phyloP scores from a whole-genome alignment of 2,329 filamentous ascomycete genomes.

The Fusarium redolens region DNA sequence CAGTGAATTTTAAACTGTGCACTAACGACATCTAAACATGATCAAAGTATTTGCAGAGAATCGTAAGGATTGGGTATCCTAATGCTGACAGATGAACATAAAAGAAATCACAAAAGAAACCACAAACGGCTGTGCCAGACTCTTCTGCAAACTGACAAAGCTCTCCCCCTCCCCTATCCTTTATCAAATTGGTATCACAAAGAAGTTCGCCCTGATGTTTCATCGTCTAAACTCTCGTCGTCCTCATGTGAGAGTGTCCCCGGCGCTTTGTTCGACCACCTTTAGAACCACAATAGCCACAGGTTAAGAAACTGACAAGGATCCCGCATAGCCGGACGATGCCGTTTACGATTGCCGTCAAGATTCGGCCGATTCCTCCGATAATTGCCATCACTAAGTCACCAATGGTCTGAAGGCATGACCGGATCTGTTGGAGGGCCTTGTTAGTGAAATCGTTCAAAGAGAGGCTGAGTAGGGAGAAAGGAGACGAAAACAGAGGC shows the following conservation, averaged over 20 bases:
- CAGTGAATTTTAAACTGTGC: neutral
- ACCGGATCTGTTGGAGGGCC: constrained; percentile 53
- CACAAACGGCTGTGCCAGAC: constrained; percentile 19
- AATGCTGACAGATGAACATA: constrained; percentile 30
- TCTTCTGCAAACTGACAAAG: neutral
- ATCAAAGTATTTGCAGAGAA: neutral
- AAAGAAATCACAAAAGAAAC: constrained; percentile 25
- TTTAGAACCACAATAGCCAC: constrained; percentile 54
- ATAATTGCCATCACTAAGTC: constrained; percentile 75
- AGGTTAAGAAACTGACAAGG: constrained; percentile 74
- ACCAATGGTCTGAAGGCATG: constrained; percentile 73
- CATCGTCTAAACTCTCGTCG: constrained; percentile 28
- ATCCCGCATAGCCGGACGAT: constrained; percentile 69
- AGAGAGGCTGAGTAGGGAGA: neutral
- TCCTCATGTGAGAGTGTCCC: constrained; percentile 25
- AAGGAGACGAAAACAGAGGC: neutral
- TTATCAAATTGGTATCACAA: constrained; percentile 22
- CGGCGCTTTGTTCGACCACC: constrained; percentile 25
- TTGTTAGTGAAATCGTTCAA: neutral
- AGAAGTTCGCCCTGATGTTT: neutral
- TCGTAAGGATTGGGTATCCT: constrained; percentile 46
- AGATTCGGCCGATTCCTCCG: constrained; percentile 72
- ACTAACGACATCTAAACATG: neutral
- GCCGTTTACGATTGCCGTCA: constrained; percentile 74
- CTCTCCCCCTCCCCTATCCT: neutral